Percentiles rank a stretch among this genome's conserved stretches.
Evolutionary conservation across 2,329 filamentous ascomycete species (phyloP).

Genomic region (Xylaria sp.): DNA sequence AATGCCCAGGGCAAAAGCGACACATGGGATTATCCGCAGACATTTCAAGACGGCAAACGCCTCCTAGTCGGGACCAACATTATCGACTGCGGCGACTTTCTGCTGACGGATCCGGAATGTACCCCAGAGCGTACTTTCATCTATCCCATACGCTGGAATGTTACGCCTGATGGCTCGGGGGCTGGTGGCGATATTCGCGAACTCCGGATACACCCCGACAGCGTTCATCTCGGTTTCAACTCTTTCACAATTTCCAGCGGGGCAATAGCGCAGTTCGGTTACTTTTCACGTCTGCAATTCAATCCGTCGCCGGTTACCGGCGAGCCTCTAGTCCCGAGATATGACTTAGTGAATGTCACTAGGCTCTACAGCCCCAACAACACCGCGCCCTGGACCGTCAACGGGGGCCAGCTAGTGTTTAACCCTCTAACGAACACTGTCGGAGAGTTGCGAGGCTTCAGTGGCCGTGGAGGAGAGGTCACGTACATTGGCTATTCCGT

Average conservation of each 20-base stretch:
- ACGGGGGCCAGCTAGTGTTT: constrained; percentile 16
- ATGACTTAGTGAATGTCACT: constrained; percentile 27
- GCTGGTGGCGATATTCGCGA: constrained; percentile 21
- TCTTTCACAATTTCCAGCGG: background rate
- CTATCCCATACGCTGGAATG: constrained; percentile 19
- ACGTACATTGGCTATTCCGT: constrained; percentile 53
- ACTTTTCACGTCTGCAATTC: constrained; percentile 18
- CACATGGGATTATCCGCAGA: constrained; percentile 9
- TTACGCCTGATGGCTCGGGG: constrained; percentile 9
- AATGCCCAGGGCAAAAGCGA: constrained; percentile 9
- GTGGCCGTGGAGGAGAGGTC: constrained; percentile 28
- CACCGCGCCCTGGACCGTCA: constrained; percentile 13
- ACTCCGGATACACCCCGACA: constrained; percentile 14
- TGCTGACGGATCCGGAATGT: constrained; percentile 9
- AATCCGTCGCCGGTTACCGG: constrained; percentile 5
- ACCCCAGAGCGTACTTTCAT: constrained; percentile 12
- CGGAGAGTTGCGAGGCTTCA: constrained; percentile 29
- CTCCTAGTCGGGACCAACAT: constrained; percentile 9
- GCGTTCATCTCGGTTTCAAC: constrained; percentile 16
- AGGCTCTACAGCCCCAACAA: constrained; percentile 13
- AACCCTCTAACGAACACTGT: constrained; percentile 1
- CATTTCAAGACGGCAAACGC: constrained; percentile 14
- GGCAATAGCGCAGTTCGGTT: background rate
- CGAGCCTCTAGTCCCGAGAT: constrained; percentile 19
- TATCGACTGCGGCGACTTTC: constrained; percentile 6